Percentiles rank a stretch among this genome's conserved stretches.
These are phyloP conservation scores for Phaeotremella fagi DNA, from an alignment of 768 basidiomycete species.

Conservation along the genomic window DNA sequence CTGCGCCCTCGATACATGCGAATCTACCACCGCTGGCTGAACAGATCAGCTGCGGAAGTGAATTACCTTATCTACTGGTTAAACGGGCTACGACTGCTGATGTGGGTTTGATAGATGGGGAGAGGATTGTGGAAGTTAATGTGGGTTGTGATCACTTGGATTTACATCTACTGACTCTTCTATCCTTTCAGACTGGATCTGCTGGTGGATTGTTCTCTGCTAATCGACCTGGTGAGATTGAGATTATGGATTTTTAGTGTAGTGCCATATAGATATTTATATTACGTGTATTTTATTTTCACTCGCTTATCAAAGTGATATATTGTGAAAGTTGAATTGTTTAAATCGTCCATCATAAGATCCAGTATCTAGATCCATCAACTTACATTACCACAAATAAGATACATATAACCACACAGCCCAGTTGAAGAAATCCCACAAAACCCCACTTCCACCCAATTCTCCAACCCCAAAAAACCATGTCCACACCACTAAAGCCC, in stretches of 20 bases:
- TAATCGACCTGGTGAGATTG: not conserved
- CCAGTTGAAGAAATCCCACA: too few relatives aligned
- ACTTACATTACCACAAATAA: too few relatives aligned
- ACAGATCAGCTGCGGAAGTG: conserved; percentile 20
- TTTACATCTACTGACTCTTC: not conserved
- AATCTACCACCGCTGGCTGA: conserved; percentile 7
- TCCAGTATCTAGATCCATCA: too few relatives aligned
- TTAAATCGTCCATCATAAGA: too few relatives aligned
- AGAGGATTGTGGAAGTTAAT: conserved; percentile 30
- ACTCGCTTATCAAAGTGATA: too few relatives aligned
- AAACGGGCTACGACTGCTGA: conserved; percentile 10
- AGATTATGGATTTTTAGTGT: not conserved
- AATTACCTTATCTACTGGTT: conserved; percentile 26
- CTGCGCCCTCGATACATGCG: conserved; percentile 18
- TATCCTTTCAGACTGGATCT: not conserved
- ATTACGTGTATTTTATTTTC: too few relatives aligned
- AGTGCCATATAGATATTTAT: too few relatives aligned
- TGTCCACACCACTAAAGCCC: conserved; percentile 3
- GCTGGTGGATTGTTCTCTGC: not conserved
- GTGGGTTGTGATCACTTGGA: conserved; percentile 19
- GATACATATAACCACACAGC: too few relatives aligned
- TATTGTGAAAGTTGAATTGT: too few relatives aligned
- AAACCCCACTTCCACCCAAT: not conserved
- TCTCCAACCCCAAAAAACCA: too few relatives aligned
- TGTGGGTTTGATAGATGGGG: conserved; percentile 30